These are phyloP conservation scores for Ceratorhiza oryzae-sativae DNA, from an alignment of 1,284 basidiomycete species.

Conservation along the genomic window DNA sequence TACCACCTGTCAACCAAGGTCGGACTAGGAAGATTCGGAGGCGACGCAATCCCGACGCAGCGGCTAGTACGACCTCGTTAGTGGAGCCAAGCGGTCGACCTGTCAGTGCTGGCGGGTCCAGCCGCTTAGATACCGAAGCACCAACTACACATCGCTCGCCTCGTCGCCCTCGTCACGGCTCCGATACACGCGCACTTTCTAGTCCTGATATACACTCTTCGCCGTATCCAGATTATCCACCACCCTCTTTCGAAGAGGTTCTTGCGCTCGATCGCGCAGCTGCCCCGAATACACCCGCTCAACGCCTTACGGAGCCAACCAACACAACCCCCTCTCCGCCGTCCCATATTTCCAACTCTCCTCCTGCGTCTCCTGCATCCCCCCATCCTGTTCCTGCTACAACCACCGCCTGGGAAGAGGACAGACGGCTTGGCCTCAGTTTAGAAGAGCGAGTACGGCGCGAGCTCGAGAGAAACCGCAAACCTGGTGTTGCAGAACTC, in stretches of 20 bases:
- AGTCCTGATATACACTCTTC: constrained; percentile 10
- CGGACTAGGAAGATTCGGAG: constrained; percentile 29
- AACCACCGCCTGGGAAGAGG: constrained; percentile 30
- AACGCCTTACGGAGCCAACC: neutral
- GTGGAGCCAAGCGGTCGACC: constrained; percentile 3
- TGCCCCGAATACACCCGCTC: neutral
- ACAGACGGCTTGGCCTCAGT: constrained; percentile 25
- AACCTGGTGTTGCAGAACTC: neutral
- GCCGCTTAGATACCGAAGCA: neutral
- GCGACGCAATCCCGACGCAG: constrained; percentile 20
- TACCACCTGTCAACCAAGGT: constrained; percentile 37
- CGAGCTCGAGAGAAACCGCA: constrained; percentile 27
- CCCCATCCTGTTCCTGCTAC: neutral
- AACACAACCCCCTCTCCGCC: neutral
- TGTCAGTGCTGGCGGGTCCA: neutral
- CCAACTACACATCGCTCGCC: neutral
- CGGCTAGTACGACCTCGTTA: constrained; percentile 3
- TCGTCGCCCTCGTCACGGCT: constrained; percentile 25
- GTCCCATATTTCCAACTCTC: neutral
- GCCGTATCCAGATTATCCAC: constrained; percentile 32
- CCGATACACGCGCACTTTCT: constrained; percentile 15
- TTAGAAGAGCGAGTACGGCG: constrained; percentile 30
- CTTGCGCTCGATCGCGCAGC: constrained; percentile 20
- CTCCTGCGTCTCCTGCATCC: neutral
- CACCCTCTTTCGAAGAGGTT: constrained; percentile 35